Conservation (phyloP, 2,329 filamentous ascomycete species). For the Xylariaceae sp. region DNA sequence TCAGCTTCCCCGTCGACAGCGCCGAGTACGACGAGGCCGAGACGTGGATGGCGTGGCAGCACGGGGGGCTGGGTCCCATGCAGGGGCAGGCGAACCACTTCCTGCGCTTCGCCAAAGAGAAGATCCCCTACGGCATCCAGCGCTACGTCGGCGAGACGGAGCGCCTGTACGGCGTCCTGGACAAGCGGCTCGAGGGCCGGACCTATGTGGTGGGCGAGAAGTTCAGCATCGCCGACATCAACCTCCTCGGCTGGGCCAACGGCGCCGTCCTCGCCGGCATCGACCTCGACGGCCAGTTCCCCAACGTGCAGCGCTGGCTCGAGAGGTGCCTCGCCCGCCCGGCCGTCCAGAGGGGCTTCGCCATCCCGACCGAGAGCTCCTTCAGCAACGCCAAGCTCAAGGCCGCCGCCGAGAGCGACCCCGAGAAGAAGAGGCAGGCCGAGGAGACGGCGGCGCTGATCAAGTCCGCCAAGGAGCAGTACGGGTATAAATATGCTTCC, state of each 20-base stretch:
- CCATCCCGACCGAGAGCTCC: constrained; percentile 47
- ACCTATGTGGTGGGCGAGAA: constrained; percentile 55
- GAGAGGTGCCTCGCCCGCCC: constrained; percentile 53
- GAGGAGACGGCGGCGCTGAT: constrained; percentile 33
- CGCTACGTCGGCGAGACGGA: constrained; percentile 72
- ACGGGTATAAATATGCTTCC: constrained; percentile 42
- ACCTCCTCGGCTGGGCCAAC: constrained; percentile 65
- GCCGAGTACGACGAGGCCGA: constrained; percentile 39
- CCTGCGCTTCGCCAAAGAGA: constrained; percentile 59
- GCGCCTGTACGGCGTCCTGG: constrained; percentile 66
- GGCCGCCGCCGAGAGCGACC: constrained; percentile 39
- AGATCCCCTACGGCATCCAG: constrained; percentile 64
- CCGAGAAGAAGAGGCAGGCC: constrained; percentile 41
- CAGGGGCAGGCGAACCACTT: constrained; percentile 77
- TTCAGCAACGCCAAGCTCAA: constrained; percentile 37
- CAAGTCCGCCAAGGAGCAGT: constrained; percentile 40
- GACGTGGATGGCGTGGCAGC: constrained; percentile 66
- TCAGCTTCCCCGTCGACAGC: constrained; percentile 49
- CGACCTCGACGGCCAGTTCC: constrained; percentile 55
- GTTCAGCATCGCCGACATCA: constrained; percentile 66
- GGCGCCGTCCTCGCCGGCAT: constrained; percentile 54
- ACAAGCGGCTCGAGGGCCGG: constrained; percentile 53
- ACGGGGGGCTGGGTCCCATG: constrained; percentile 66
- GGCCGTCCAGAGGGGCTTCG: constrained; percentile 57
- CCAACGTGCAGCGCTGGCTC: constrained; percentile 61